Conservation (phyloP, 2,329 filamentous ascomycete genomes). For the Hymenoscyphus albidus region DNA sequence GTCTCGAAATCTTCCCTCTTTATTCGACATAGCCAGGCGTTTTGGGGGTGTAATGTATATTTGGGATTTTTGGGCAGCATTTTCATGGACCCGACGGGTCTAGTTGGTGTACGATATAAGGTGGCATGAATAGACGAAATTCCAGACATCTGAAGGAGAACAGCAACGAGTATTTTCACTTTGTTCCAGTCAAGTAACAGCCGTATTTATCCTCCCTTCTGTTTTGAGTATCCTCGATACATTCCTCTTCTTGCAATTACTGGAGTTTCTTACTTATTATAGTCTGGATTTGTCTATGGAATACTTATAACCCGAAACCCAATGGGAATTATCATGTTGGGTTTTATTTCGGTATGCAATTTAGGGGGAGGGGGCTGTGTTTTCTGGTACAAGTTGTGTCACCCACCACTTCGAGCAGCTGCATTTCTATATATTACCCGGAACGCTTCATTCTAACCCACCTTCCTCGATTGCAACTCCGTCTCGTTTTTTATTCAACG, state of each 20-base stretch:
- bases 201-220: no score
- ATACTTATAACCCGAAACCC: no score
- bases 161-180: not conserved
- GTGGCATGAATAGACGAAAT: constrained; percentile 15
- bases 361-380: no score
- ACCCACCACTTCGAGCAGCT: not conserved
- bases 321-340: no score
- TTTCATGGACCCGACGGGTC: constrained; percentile 24
- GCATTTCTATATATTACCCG: not conserved
- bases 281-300: no score
- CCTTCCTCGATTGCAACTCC: not conserved
- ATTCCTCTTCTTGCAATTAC: no score
- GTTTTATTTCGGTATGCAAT: no score
- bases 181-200: not conserved
- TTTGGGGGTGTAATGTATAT: constrained; percentile 31
- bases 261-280: no score
- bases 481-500: not conserved
- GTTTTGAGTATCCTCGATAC: no score
- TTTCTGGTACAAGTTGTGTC: not conserved
- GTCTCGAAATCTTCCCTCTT: constrained; percentile 35
- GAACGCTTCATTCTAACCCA: not conserved
- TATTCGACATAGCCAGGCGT: constrained; percentile 36
- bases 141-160: not conserved
- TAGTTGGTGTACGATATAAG: constrained; percentile 28
- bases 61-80: constrained; percentile 23